Evolutionary conservation across 371 early-diverging fungal species (phyloP).

Genomic region (Apophysomyces elegans): DNA sequence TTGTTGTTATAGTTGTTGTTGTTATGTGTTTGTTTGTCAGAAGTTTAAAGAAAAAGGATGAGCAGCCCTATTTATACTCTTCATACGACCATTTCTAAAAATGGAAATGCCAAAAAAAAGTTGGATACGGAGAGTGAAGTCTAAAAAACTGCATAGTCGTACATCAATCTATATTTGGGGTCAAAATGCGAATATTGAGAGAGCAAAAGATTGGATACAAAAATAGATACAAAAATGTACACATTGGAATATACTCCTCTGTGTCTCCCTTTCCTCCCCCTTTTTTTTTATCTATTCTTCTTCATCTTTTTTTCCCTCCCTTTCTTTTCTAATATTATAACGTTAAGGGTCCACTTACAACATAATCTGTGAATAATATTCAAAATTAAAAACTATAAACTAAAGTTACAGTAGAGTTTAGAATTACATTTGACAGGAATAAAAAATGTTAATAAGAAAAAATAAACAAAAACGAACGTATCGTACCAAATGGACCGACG

Average conservation of each 20-base stretch:
- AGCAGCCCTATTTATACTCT: constrained; percentile 6
- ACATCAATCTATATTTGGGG: constrained; percentile 1
- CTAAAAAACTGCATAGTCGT: background rate
- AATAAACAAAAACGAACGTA: background rate
- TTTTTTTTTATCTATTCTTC: too few relatives aligned
- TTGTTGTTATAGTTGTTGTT: background rate
- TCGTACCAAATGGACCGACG: constrained; percentile 3
- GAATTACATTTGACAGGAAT: background rate
- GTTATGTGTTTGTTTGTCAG: background rate
- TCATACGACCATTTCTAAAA: background rate
- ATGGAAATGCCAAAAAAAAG: background rate
- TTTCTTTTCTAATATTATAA: too few relatives aligned
- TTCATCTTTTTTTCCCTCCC: too few relatives aligned
- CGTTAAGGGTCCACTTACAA: too few relatives aligned
- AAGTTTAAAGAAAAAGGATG: background rate
- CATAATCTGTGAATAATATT: too few relatives aligned
- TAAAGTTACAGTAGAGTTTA: too few relatives aligned
- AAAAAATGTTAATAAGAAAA: background rate
- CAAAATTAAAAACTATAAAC: too few relatives aligned
- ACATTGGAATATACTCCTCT: too few relatives aligned
- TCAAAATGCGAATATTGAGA: background rate
- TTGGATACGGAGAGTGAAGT: background rate
- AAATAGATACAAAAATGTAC: too few relatives aligned
- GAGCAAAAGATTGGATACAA: too few relatives aligned
- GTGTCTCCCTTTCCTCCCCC: too few relatives aligned